These are phyloP conservation scores for Peronosclerospora sorghi DNA, from an alignment of 352 stramenopile species.

Conservation along the genomic window DNA sequence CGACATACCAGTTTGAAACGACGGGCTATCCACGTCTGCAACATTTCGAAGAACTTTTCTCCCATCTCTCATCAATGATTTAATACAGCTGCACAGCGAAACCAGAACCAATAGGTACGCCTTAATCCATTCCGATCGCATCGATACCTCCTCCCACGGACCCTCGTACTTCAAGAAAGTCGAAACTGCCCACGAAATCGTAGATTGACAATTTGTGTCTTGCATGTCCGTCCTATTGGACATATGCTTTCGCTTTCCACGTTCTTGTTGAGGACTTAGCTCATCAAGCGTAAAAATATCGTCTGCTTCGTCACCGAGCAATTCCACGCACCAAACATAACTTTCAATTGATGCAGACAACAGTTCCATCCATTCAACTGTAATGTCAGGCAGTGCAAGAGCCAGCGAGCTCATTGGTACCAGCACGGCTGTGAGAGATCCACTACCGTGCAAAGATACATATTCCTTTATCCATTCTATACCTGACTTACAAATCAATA, in stretches of 20 bases:
- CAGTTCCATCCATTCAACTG: constrained; percentile 51
- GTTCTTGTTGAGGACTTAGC: constrained; percentile 2
- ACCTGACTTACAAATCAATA: constrained; percentile 24
- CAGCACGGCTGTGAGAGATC: constrained; percentile 24
- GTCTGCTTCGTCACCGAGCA: constrained; percentile 28
- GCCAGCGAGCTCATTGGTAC: constrained; percentile 35
- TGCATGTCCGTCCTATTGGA: background rate
- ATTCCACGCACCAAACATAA: constrained; percentile 38
- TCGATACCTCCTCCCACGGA: constrained; percentile 11
- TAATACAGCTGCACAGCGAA: constrained; percentile 20
- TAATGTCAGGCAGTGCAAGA: constrained; percentile 13
- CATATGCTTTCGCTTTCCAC: constrained; percentile 25
- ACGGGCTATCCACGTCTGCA: constrained; percentile 12
- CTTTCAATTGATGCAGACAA: constrained; percentile 46
- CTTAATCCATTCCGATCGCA: constrained; percentile 9
- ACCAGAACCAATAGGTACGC: constrained; percentile 18
- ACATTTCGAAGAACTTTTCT: constrained; percentile 8
- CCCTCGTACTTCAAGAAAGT: constrained; percentile 21
- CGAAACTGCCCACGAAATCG: constrained; percentile 27
- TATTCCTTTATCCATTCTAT: constrained; percentile 47
- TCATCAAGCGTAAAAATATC: constrained; percentile 7
- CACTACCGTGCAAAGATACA: constrained; percentile 6
- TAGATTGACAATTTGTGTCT: constrained; percentile 10
- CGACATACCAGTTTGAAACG: constrained; percentile 11
- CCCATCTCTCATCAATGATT: constrained; percentile 4